A percentile compares a stretch with the other conserved stretches of the same genome.
These are phyloP conservation scores for Chlorella sp. DNA, from an alignment of 139 green algal species.

Conservation along the genomic window DNA sequence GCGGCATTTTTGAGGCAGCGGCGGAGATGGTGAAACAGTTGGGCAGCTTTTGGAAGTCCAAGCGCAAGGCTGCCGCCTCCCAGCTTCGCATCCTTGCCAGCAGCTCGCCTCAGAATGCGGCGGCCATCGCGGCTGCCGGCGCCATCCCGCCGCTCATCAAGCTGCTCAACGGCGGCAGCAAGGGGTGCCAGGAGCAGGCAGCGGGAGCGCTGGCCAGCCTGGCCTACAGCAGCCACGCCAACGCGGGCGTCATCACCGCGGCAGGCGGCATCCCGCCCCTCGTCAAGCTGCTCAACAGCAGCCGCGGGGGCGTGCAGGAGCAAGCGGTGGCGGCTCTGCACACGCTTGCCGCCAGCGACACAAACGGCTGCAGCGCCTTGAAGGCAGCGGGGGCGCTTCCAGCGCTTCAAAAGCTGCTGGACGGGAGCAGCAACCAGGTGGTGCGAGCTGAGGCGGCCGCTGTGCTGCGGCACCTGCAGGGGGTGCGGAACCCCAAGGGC, in stretches of 20 bases:
- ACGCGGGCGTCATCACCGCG: neutral
- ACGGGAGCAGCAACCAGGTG: neutral
- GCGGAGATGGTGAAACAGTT: no score
- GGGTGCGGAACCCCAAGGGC: neutral
- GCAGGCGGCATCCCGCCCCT: neutral
- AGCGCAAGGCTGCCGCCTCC: neutral
- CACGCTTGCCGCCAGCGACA: neutral
- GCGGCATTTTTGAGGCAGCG: no score
- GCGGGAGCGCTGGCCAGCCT: neutral
- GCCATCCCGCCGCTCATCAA: conserved; percentile 3
- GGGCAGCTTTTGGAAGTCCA: no score
- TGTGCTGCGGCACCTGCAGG: neutral
- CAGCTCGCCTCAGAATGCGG: neutral
- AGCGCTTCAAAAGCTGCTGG: neutral
- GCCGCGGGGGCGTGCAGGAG: neutral
- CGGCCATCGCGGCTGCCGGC: neutral
- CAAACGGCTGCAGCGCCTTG: neutral
- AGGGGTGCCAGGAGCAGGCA: neutral
- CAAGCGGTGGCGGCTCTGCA: neutral
- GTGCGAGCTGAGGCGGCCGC: neutral
- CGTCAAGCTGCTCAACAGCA: neutral
- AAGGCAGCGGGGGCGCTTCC: neutral
- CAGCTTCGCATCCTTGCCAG: neutral
- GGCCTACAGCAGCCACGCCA: neutral
- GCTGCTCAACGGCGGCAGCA: neutral